Conservation (phyloP, 352 stramenopile genomes). For the Phytopythium helicoides region DNA sequence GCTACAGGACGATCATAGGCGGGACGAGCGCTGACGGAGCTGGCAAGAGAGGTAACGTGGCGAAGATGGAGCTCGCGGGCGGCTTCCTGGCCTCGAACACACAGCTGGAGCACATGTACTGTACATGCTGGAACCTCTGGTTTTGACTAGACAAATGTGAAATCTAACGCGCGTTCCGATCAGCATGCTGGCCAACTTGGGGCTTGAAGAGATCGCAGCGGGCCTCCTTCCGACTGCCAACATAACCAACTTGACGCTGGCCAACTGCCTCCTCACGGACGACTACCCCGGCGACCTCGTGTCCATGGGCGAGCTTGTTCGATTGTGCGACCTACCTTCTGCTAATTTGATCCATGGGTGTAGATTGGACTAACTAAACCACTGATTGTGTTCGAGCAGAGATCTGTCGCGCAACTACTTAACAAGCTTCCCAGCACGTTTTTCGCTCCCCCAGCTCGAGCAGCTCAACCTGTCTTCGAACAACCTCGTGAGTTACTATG, state of each 20-base stretch:
- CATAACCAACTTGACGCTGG: constrained; percentile 49
- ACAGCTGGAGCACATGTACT: constrained; percentile 39
- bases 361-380: constrained; percentile 1
- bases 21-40: constrained; percentile 38
- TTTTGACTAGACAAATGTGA: constrained; percentile 3
- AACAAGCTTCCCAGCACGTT: constrained; percentile 39
- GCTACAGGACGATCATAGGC: constrained; percentile 36
- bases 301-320: constrained; percentile 40
- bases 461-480: constrained; percentile 58
- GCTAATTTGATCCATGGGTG: not conserved
- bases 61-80: constrained; percentile 26
- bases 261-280: constrained; percentile 53
- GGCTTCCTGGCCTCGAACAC: constrained; percentile 28
- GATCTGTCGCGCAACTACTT: constrained; percentile 71
- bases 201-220: constrained; percentile 34
- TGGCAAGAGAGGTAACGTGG: constrained; percentile 46
- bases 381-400: constrained; percentile 14
- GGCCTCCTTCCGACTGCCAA: constrained; percentile 31
- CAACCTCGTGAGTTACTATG: constrained; percentile 39
- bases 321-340: constrained; percentile 30
- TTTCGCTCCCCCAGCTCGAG: constrained; percentile 30
- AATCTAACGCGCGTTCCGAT: not conserved
- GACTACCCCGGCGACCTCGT: constrained; percentile 45
- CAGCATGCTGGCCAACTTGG: constrained; percentile 48
- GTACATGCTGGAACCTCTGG: not conserved